Evolutionary conservation across 2,329 filamentous ascomycete genomes (phyloP).

Genomic region (Cladosporium sp.): DNA sequence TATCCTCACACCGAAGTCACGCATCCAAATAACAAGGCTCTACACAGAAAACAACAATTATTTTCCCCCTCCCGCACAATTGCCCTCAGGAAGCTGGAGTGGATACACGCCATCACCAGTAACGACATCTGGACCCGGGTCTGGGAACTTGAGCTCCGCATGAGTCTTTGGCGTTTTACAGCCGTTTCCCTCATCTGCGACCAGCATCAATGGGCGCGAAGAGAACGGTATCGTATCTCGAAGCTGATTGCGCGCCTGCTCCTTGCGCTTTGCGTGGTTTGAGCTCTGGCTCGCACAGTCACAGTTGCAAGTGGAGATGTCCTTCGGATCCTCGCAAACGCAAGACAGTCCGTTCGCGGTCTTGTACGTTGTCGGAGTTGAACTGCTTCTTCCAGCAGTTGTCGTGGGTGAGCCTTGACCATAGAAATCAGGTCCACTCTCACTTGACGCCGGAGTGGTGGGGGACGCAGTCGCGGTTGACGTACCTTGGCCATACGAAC

Average conservation of each 20-base stretch:
- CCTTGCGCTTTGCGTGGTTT: too few relatives aligned
- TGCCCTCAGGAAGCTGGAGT: slow-evolving; percentile 35
- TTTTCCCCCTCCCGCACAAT: slow-evolving; percentile 9
- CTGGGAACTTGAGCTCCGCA: slow-evolving; percentile 41
- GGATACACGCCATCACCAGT: slow-evolving; percentile 42
- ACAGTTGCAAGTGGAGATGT: slow-evolving; percentile 19
- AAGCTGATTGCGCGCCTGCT: neutral
- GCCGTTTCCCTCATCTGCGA: slow-evolving; percentile 38
- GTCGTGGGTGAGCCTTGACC: neutral
- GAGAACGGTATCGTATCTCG: slow-evolving; percentile 23
- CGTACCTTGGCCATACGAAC: too few relatives aligned
- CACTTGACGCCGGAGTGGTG: slow-evolving; percentile 15
- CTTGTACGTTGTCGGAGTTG: slow-evolving; percentile 12
- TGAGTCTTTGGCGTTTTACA: slow-evolving; percentile 35
- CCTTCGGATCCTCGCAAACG: slow-evolving; percentile 16
- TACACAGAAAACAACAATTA: too few relatives aligned
- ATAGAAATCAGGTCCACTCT: neutral
- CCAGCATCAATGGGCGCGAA: slow-evolving; percentile 38
- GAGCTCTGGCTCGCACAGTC: slow-evolving; percentile 7
- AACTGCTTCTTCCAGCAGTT: slow-evolving; percentile 17
- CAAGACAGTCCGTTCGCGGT: slow-evolving; percentile 27
- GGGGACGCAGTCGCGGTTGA: neutral
- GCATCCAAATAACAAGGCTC: too few relatives aligned
- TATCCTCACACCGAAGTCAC: too few relatives aligned
- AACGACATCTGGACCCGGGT: slow-evolving; percentile 42